Evolutionary conservation across 352 stramenopile species (phyloP), one percentile per base, ranked within the genome.

Genomic region (Phytophthora aleatoria): DNA sequence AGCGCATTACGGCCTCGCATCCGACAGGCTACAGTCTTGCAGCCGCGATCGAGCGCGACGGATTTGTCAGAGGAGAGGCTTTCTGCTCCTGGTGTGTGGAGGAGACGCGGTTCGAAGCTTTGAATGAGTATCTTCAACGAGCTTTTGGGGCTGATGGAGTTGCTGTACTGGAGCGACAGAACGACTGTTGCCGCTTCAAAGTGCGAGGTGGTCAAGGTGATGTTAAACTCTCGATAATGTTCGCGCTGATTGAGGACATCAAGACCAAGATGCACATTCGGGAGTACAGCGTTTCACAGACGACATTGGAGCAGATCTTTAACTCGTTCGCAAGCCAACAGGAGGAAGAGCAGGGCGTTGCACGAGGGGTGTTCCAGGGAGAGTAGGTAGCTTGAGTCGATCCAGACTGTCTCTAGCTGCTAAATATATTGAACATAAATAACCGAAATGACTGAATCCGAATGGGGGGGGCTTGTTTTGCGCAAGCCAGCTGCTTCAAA

Each of bases 221-320:
- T 4, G 35, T 41, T 5, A 41, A 27, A 27, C 39, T 45, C 5
- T 45, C 39, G 39, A 45, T 6, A 11, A 45, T 95, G 63, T 95
- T 96, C 61, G 76, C 71, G 3, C 57, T 87, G 15, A 67, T 96
- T 7, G 86, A 95, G 56, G 54, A 66, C 2, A 64, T 65, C 5
- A 85, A 87, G 54, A 47, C 43, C 12, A 54, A 74, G 53, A 57
- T 92, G 44, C 42, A 73, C 47, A 91, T 97, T 47, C 71, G 79
- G n/a, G 87, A 95, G 57, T 97, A 96, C 71, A 87, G 79, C 33
- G 73, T 97, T 11, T 90, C 70, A n/a, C 87, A 97, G 67, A 95
- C 85, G 35, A 93, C 86, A 11, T 55, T 96, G 39, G 87, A 97
- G 75, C 87, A 96, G 35, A 41, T 41, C 35, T 41, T 41, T 1